A percentile compares a stretch with the other conserved stretches of the same genome.
Conservation (phyloP, 257 asterid genomes). For the Anisodus tanguticus region DNA sequence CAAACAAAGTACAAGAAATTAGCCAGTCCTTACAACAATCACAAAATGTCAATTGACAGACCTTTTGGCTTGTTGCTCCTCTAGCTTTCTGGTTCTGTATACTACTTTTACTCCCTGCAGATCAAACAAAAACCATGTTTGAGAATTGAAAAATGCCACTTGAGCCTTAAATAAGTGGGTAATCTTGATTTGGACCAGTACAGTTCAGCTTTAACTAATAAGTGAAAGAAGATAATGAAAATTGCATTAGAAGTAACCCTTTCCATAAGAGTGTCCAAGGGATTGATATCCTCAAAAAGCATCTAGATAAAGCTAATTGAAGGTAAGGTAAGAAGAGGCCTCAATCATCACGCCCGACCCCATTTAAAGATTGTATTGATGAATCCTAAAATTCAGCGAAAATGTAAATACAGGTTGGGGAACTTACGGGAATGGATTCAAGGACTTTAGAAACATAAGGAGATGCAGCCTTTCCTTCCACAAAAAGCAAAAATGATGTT, state of each 20-base stretch:
- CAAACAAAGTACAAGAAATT: slow-evolving; percentile 25
- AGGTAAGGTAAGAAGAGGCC: slow-evolving; percentile 4
- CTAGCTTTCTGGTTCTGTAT: slow-evolving; percentile 92
- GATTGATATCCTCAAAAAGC: neutral
- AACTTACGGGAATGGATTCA: slow-evolving; percentile 61
- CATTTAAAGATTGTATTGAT: neutral
- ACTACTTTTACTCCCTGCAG: slow-evolving; percentile 89
- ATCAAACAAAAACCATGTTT: slow-evolving; percentile 25
- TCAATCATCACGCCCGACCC: neutral
- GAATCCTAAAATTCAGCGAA: neutral
- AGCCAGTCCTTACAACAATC: slow-evolving; percentile 25
- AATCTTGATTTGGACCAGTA: slow-evolving; percentile 27
- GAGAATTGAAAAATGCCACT: neutral
- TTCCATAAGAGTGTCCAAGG: neutral
- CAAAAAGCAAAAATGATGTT: slow-evolving; percentile 59
- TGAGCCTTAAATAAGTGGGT: slow-evolving; percentile 5
- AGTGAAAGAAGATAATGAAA: neutral
- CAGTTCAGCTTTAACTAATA: neutral
- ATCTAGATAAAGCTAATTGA: neutral
- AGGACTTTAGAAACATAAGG: slow-evolving; percentile 53
- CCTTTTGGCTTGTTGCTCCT: slow-evolving; percentile 96
- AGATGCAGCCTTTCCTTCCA: slow-evolving; percentile 63
- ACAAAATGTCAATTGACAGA: slow-evolving; percentile 35
- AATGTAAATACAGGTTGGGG: slow-evolving; percentile 17
- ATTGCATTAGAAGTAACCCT: neutral